Conservation (phyloP, 225 moss, liverwort and hornwort species). For the Physcomitrellopsis africana region DNA sequence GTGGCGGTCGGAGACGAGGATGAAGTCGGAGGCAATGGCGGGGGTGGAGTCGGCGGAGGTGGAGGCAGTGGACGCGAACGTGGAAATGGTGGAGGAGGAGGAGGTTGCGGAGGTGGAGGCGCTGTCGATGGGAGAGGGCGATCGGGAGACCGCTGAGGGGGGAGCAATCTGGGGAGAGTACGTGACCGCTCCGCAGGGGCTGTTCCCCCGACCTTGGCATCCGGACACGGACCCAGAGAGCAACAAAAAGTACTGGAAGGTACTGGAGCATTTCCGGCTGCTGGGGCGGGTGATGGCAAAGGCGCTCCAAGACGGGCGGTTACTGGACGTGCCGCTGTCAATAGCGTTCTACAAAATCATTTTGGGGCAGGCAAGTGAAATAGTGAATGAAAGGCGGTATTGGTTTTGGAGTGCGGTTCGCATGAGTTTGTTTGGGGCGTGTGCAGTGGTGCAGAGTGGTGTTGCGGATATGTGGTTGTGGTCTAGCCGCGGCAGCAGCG, state of each 20-base stretch:
- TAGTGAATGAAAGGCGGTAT: background rate
- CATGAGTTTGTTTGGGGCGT: background rate
- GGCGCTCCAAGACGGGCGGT: conserved; percentile 94
- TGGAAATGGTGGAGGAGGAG: conserved; percentile 51
- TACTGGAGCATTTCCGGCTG: conserved; percentile 83
- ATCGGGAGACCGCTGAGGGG: conserved; percentile 36
- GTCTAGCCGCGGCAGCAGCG: no score
- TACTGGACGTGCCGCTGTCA: conserved; percentile 86
- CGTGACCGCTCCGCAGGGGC: conserved; percentile 73
- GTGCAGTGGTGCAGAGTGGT: background rate
- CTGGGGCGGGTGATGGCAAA: conserved; percentile 94
- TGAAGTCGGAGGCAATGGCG: conserved; percentile 29
- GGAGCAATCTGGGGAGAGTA: conserved; percentile 62
- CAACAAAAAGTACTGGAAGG: conserved; percentile 70
- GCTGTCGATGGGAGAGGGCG: conserved; percentile 35
- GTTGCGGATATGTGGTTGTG: no score
- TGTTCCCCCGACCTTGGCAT: conserved; percentile 95
- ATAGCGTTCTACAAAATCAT: conserved; percentile 88
- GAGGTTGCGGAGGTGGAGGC: conserved; percentile 44
- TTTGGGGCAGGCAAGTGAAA: conserved; percentile 78
- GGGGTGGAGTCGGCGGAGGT: conserved; percentile 46
- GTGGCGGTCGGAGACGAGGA: conserved; percentile 80
- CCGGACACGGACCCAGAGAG: conserved; percentile 50
- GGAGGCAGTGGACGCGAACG: conserved; percentile 37
- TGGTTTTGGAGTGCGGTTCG: background rate